Evolutionary conservation across 129 eudicot genomes (phyloP), one percentile per base, ranked within the genome.

Genomic region (Ambrosia artemisiifolia): DNA sequence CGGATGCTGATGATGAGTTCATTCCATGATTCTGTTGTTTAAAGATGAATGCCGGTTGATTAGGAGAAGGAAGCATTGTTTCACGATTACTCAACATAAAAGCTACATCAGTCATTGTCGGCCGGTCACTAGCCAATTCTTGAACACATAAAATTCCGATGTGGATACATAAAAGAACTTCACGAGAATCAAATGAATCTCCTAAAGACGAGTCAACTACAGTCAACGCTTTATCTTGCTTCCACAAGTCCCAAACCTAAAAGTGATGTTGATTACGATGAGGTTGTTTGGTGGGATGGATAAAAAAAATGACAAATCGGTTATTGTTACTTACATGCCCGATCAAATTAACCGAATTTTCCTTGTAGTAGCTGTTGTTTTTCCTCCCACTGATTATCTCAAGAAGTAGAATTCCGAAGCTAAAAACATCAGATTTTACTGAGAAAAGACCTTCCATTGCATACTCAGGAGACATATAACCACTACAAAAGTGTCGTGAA

Each of bases 391-490:
- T 85, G 63, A 83, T 73, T 19, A 88, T 88, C 74, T 88, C 95
- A 43, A 88, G n/a, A 55, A 83, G 71, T 42, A 88, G 20, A 73
- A 85, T 80, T 17, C 95, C 90, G 34, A 82, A 85, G 79, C 95
- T 86, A 71, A 69, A 85, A 50, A 88, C 88, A 50, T 82, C 90
- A 0, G 95, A 88, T 68, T 88, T 88, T 2, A 74, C 33, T 32
- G 95, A 85, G 59, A 82, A 85, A 4, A 51, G 69, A 5, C 95
- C 95, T 69, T 78, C 86, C 85, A 88, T 85, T 49, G 95, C 87
- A 47, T 88, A 88, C 72, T 88, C 95, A 1, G 95, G 95, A 44
- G 95, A 81, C 95, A 88, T 88, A 67, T 88, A 88, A 44, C 95
- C 95, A 19, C 95, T 88, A 72, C 73, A 80, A 74, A 72, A 12